Percentiles rank a stretch among this genome's conserved stretches.
Evolutionary conservation across 257 asterid species (phyloP).

Genomic region (Fraxinus anomala): DNA sequence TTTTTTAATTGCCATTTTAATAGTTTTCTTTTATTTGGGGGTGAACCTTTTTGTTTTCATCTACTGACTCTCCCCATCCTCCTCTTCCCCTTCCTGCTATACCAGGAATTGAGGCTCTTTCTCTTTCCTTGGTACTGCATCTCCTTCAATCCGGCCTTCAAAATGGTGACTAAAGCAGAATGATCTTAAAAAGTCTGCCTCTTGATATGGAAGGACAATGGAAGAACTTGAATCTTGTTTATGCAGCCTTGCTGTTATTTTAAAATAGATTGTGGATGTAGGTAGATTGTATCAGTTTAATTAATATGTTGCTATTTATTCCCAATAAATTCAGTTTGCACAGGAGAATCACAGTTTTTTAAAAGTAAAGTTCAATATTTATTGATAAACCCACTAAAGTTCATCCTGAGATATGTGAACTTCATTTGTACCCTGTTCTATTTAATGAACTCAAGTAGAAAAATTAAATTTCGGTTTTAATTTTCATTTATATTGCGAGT

Average conservation of each 20-base stretch:
- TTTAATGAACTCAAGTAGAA: slow-evolving; percentile 2
- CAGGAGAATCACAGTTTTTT: not conserved
- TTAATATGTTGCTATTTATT: not conserved
- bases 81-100: not conserved
- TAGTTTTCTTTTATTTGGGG: not conserved
- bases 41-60: not conserved
- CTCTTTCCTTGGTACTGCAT: not conserved
- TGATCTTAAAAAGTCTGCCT: not conserved
- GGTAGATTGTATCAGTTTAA: slow-evolving; percentile 1
- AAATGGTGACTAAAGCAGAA: not conserved
- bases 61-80: not conserved
- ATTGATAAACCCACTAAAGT: not conserved
- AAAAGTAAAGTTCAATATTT: not conserved
- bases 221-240: not conserved
- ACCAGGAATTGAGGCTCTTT: not conserved
- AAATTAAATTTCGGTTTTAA: slow-evolving; percentile 4
- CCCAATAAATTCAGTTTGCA: not conserved
- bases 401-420: not conserved
- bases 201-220: not conserved
- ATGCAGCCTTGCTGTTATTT: slow-evolving; percentile 1
- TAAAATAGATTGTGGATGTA: slow-evolving; percentile 12
- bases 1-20: not conserved
- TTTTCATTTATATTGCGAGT: not conserved
- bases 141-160: not conserved
- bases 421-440: not conserved